phyloP scores from a whole-genome alignment of 768 basidiomycete genomes.

The Pleurotus cornucopiae region DNA sequence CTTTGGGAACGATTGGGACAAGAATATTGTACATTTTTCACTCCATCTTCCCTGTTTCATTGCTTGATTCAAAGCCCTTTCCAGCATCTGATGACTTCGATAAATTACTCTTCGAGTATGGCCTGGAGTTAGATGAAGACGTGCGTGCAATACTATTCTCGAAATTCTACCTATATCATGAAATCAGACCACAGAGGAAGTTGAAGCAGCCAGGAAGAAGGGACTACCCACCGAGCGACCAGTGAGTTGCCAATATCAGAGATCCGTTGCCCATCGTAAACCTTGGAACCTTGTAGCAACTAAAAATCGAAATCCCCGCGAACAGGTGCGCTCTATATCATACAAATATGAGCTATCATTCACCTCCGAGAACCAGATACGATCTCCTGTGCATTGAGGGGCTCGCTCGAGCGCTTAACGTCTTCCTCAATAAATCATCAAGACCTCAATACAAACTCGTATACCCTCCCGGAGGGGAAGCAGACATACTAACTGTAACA shows the following conservation, averaged over 20 bases:
- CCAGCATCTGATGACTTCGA: conserved; percentile 94
- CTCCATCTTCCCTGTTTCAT: not conserved
- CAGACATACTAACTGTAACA: conserved; percentile 59
- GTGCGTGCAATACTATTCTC: conserved; percentile 41
- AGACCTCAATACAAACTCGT: conserved; percentile 71
- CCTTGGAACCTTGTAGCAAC: conserved; percentile 54
- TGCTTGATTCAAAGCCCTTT: conserved; percentile 15
- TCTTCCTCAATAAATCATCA: conserved; percentile 70
- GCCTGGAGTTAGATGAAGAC: conserved; percentile 96
- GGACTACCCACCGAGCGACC: conserved; percentile 84
- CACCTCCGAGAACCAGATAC: conserved; percentile 54
- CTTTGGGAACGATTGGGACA: conserved; percentile 84
- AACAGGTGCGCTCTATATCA: conserved; percentile 57
- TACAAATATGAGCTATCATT: conserved; percentile 5
- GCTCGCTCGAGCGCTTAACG: conserved; percentile 78
- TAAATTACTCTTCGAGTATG: conserved; percentile 94
- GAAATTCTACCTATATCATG: conserved; percentile 1
- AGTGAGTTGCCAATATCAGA: conserved; percentile 33
- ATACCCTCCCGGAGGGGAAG: conserved; percentile 67
- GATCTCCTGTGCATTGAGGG: conserved; percentile 98
- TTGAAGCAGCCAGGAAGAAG: conserved; percentile 76
- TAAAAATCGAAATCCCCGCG: conserved; percentile 99
- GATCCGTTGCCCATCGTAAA: not conserved
- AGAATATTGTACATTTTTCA: conserved; percentile 61
- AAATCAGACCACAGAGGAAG: conserved; percentile 80